Conservation (phyloP, 495 filamentous ascomycete genomes). For the Melanomma pulvis-pyrius region DNA sequence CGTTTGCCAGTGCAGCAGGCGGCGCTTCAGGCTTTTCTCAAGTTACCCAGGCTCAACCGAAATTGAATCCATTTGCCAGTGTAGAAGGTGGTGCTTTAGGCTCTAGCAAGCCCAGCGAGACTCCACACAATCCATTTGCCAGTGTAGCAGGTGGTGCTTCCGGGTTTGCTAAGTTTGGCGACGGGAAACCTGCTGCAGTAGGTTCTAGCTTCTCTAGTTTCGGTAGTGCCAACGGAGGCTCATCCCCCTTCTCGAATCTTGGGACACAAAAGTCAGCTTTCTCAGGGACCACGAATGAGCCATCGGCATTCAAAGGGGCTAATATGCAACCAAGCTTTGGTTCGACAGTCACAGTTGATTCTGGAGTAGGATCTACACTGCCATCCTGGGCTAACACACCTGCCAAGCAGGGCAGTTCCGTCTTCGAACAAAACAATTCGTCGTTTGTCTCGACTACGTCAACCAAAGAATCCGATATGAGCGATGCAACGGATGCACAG, state of each 20-base stretch:
- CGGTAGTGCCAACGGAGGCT: conserved; percentile 13
- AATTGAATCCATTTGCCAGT: not conserved
- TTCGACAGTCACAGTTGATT: conserved; percentile 46
- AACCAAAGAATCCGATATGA: conserved; percentile 33
- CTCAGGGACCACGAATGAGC: conserved; percentile 5
- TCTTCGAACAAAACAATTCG: conserved; percentile 30
- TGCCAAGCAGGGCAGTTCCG: conserved; percentile 14
- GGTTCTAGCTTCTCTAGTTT: conserved; percentile 35
- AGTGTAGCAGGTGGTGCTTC: conserved; percentile 23
- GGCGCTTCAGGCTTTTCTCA: not conserved
- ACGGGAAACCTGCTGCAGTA: not conserved
- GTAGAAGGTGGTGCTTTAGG: no score
- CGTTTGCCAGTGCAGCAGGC: conserved; percentile 29
- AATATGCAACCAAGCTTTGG: conserved; percentile 43
- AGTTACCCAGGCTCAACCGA: not conserved
- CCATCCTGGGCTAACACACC: conserved; percentile 34
- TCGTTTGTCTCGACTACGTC: conserved; percentile 28
- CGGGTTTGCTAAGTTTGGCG: conserved; percentile 30
- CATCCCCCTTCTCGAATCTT: conserved; percentile 29
- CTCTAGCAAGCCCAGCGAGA: conserved; percentile 13
- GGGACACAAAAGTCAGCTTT: conserved; percentile 20
- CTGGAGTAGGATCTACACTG: conserved; percentile 36
- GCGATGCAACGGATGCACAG: conserved; percentile 27
- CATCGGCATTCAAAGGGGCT: conserved; percentile 9
- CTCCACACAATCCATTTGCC: conserved; percentile 4